These are phyloP conservation scores for Trichoderma sp. DNA, from an alignment of 2,329 filamentous ascomycete genomes.

Conservation along the genomic window DNA sequence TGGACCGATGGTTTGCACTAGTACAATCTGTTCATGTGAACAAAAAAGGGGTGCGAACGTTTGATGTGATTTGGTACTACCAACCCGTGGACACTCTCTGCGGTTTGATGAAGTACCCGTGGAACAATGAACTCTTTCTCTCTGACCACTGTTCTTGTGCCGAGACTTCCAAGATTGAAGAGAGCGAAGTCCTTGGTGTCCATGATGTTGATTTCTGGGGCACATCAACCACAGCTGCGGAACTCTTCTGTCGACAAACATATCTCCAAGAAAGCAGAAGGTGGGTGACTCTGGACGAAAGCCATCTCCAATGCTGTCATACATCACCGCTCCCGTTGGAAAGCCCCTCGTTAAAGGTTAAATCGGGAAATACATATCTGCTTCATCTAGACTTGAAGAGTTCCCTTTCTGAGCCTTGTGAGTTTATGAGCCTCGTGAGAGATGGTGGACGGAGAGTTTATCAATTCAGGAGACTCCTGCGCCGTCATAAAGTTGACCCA, in stretches of 20 bases:
- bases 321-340: slow-evolving; percentile 18
- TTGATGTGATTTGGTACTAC: slow-evolving; percentile 76
- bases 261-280: slow-evolving; percentile 62
- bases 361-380: slow-evolving; percentile 63
- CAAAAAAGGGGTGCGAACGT: slow-evolving; percentile 40
- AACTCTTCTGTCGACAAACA: slow-evolving; percentile 71
- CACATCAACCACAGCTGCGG: slow-evolving; percentile 45
- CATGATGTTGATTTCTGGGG: slow-evolving; percentile 61
- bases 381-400: slow-evolving; percentile 34
- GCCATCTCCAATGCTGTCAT: slow-evolving; percentile 57
- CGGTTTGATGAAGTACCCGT: slow-evolving; percentile 66
- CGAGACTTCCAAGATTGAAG: slow-evolving; percentile 48
- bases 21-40: slow-evolving; percentile 58
- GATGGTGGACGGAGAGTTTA: slow-evolving; percentile 27
- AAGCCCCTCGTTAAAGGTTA: slow-evolving; percentile 36
- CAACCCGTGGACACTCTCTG: slow-evolving; percentile 70
- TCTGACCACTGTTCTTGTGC: slow-evolving; percentile 74
- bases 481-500: slow-evolving; percentile 47
- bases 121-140: slow-evolving; percentile 72
- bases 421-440: slow-evolving; percentile 47
- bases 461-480: slow-evolving; percentile 53
- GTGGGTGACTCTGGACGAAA: slow-evolving; percentile 59
- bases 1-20: slow-evolving; percentile 68
- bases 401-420: slow-evolving; percentile 58
- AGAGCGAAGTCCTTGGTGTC: slow-evolving; percentile 57